These are phyloP conservation scores for Phytophthora aleatoria DNA, from an alignment of 352 stramenopile genomes.

Conservation along the genomic window DNA sequence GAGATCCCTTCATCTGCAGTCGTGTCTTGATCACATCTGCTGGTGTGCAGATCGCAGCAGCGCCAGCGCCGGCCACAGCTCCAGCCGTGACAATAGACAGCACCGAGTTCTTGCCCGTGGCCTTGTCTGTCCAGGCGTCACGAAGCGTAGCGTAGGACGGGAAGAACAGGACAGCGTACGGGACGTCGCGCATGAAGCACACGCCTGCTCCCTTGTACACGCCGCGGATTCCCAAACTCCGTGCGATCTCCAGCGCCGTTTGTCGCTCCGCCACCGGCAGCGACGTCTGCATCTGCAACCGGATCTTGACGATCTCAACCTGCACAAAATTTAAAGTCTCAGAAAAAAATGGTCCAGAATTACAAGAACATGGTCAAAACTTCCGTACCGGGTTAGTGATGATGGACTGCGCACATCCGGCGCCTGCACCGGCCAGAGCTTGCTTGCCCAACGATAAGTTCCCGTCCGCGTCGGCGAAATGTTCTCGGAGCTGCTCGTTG, in stretches of 20 bases:
- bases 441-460: conserved; percentile 65
- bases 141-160: conserved; percentile 84
- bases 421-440: conserved; percentile 72
- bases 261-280: conserved; percentile 66
- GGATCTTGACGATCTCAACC: conserved; percentile 94
- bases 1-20: conserved; percentile 77
- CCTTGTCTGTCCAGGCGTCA: conserved; percentile 45
- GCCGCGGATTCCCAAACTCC: conserved; percentile 74
- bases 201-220: conserved; percentile 88
- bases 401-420: conserved; percentile 80
- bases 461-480: conserved; percentile 64
- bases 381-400: conserved; percentile 80
- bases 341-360: conserved; percentile 4
- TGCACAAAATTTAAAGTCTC: conserved; percentile 23
- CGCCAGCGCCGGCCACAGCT: conserved; percentile 60
- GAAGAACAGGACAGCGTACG: conserved; percentile 95
- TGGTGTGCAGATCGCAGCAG: conserved; percentile 61
- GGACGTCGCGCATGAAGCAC: conserved; percentile 92
- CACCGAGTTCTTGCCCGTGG: conserved; percentile 61
- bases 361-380: too few species aligned
- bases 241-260: conserved; percentile 61
- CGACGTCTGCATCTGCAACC: conserved; percentile 86
- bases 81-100: conserved; percentile 69
- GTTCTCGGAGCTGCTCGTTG: conserved; percentile 90
- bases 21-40: conserved; percentile 92